Percentiles rank a stretch among this genome's conserved stretches.
Conservation (phyloP, 2,329 filamentous ascomycete species). For the Pseudopithomyces chartarum region DNA sequence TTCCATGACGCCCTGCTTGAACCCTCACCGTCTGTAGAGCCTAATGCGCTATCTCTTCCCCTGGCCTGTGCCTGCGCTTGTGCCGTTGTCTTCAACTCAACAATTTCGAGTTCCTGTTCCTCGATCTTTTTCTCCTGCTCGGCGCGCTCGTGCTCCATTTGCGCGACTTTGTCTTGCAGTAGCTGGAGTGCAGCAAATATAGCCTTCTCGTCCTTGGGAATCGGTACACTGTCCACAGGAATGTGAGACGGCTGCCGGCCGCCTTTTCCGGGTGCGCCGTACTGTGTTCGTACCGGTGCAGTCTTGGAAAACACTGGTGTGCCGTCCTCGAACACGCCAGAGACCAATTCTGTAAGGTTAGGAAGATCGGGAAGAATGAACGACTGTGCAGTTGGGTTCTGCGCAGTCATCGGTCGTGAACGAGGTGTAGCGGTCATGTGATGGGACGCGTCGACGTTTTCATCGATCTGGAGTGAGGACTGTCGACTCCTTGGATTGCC, state of each 20-base stretch:
- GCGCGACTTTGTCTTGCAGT: constrained; percentile 61
- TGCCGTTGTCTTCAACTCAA: constrained; percentile 54
- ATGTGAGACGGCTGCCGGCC: constrained; percentile 45
- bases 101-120: constrained; percentile 58
- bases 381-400: constrained; percentile 61
- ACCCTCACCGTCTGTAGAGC: constrained; percentile 55
- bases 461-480: constrained; percentile 45
- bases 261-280: constrained; percentile 53
- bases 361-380: constrained; percentile 66
- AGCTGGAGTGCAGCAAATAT: constrained; percentile 65
- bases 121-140: constrained; percentile 56
- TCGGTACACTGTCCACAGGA: constrained; percentile 58
- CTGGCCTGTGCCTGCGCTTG: constrained; percentile 46
- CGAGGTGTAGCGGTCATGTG: constrained; percentile 27
- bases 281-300: constrained; percentile 58
- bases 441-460: constrained; percentile 25
- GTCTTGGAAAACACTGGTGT: constrained; percentile 61
- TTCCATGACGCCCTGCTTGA: constrained; percentile 43
- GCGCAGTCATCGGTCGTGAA: constrained; percentile 48
- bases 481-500: constrained; percentile 48
- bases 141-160: constrained; percentile 61
- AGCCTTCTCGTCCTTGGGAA: constrained; percentile 66
- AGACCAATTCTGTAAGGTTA: constrained; percentile 66
- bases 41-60: constrained; percentile 54
- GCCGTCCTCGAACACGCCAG: constrained; percentile 62